Evolutionary conservation across 257 asterid species (phyloP).

Genomic region (Capsicum baccatum): DNA sequence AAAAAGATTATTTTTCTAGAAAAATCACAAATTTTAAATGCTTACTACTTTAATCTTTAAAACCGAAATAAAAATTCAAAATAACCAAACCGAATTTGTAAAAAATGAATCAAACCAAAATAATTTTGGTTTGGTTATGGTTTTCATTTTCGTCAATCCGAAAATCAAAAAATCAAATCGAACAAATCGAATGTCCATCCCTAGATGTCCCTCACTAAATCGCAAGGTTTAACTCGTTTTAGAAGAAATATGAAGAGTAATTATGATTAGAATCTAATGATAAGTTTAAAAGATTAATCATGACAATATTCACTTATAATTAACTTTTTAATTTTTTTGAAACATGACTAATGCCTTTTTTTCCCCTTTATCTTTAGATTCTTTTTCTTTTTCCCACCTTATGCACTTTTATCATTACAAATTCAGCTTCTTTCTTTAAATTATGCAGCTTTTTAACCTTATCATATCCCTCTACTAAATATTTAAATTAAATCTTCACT

Average conservation of each 20-base stretch:
- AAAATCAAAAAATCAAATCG: too few species aligned
- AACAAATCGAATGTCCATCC: too few species aligned
- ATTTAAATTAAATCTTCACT: constrained; percentile 5
- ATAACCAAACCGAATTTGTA: too few species aligned
- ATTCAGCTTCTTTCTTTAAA: background rate
- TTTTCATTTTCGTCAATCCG: too few species aligned
- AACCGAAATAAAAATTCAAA: too few species aligned
- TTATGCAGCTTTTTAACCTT: constrained; percentile 12
- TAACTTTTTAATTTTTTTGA: background rate
- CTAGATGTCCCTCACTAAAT: too few species aligned
- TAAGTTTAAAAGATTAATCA: constrained; percentile 6
- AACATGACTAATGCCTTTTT: constrained; percentile 11
- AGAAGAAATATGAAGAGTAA: background rate
- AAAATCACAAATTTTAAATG: too few species aligned
- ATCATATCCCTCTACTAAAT: background rate
- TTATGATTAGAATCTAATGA: constrained; percentile 2
- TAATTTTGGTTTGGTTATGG: too few species aligned
- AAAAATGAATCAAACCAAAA: too few species aligned
- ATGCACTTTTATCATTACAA: constrained; percentile 18
- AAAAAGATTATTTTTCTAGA: too few species aligned
- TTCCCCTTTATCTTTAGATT: background rate
- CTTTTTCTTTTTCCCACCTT: background rate
- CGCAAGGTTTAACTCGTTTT: background rate
- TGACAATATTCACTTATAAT: background rate
- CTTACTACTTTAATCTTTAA: too few species aligned